Base-by-base conservation (phyloP, 2,329 filamentous ascomycete genomes). In the Elsinoe necatrix region DNA sequence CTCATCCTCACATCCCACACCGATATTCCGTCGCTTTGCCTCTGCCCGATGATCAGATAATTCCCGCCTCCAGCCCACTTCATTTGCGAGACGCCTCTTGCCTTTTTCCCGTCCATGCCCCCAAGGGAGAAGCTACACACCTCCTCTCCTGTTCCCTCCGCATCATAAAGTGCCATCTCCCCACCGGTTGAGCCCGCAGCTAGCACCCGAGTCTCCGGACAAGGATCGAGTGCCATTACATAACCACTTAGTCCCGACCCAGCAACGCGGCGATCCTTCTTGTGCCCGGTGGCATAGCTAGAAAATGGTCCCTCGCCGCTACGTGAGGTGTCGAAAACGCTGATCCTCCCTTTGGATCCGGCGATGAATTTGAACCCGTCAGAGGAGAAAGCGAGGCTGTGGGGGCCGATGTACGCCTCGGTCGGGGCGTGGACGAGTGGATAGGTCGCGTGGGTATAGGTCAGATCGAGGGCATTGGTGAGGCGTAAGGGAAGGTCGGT, bases 1-100 rank as follows among this genome's bases (percentile, higher is more conserved):
- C 75, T 73, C n/a, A 76, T 75, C 14, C 82, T 73, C 23, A 83
- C 75, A 63, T 85, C 82, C 63, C 80, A 84, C 9, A 84, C 70
- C 43, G 80, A 68, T 0, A 83, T 68, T 1, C 73, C 75, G 61
- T 81, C 74, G 55, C 79, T 80, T 57, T 75, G 74, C 18, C 82
- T 72, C 64, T 84, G 82, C 0, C 74, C 77, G 16, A 82, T 74
- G 61, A 80, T 79, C 4, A 85, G 65, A 63, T 84, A 85, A 42
- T 70, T 72, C 1, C 78, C 80, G 65, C 77, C 79, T 0, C 76
- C 74, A 54, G 77, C 82, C 81, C 80, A 85, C 14, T 73, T 66
- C 12, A 84, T 65, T 51, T 78, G 73, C 1, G 77, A 80, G 18
- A 85, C 69, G 3, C 82, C 82, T 0, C 68, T 69, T 2, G 81